Conservation (phyloP, 306 rosid species). For the Cicer bijugum region DNA sequence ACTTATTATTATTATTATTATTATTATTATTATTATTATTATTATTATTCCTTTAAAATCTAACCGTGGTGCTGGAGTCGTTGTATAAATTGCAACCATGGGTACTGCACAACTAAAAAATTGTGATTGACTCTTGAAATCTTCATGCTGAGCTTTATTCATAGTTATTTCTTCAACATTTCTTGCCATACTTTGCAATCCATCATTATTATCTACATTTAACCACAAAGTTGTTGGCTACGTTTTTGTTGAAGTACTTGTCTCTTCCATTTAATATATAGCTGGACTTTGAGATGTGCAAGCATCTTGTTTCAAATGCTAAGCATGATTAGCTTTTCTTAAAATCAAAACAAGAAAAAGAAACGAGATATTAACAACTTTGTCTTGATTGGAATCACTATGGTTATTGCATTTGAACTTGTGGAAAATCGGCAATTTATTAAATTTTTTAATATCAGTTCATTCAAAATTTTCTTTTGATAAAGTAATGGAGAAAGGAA, state of each 20-base stretch:
- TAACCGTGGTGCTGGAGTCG: not conserved
- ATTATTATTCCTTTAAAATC: not conserved
- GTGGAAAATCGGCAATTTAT: not conserved
- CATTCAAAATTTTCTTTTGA: constrained; percentile 5
- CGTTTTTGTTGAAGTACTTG: not conserved
- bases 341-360: not conserved
- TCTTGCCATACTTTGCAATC: not conserved
- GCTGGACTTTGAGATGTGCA: constrained; percentile 3
- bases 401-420: constrained; percentile 19
- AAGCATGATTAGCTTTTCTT: not conserved
- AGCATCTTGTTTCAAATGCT: constrained; percentile 1
- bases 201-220: not conserved
- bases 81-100: not conserved
- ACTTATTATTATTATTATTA: not conserved
- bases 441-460: not conserved
- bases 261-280: not conserved
- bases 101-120: not conserved
- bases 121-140: not conserved
- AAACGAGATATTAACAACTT: not conserved
- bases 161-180: not conserved
- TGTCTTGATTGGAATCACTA: constrained; percentile 13
- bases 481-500: constrained; percentile 1
- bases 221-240: not conserved
- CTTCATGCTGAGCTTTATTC: not conserved
- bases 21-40: not conserved